These are phyloP conservation scores for Papiliotrema fonsecae DNA, from an alignment of 1,284 basidiomycete genomes.

Conservation along the genomic window DNA sequence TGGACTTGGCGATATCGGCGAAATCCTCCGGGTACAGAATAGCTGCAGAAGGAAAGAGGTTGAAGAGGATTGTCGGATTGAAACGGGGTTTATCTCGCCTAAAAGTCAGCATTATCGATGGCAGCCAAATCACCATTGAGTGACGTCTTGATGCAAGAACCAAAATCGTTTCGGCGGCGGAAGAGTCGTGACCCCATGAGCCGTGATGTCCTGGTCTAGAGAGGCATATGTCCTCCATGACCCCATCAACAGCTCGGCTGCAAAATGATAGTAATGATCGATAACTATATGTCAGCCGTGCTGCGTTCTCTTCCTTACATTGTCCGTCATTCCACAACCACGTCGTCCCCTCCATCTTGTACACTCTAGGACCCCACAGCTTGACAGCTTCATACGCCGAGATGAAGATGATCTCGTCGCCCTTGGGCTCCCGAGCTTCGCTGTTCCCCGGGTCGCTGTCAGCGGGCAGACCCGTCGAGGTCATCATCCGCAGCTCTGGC, in stretches of 20 bases:
- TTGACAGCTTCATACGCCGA: constrained; percentile 57
- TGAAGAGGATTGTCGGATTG: constrained; percentile 42
- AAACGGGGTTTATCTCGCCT: constrained; percentile 46
- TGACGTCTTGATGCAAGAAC: constrained; percentile 41
- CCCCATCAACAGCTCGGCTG: constrained; percentile 20
- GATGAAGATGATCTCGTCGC: constrained; percentile 54
- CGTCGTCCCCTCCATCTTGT: constrained; percentile 64
- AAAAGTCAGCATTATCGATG: neutral
- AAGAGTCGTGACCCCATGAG: constrained; percentile 33
- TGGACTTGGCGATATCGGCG: constrained; percentile 52
- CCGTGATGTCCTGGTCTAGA: constrained; percentile 36
- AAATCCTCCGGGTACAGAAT: constrained; percentile 66
- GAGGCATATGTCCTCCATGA: constrained; percentile 47
- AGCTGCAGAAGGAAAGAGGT: constrained; percentile 48
- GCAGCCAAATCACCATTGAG: constrained; percentile 31
- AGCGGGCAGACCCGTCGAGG: constrained; percentile 61
- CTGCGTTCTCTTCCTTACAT: constrained; percentile 28
- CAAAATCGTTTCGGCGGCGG: constrained; percentile 39
- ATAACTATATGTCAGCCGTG: constrained; percentile 51
- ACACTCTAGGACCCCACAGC: constrained; percentile 62
- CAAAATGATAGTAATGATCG: constrained; percentile 46
- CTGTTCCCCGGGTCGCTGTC: constrained; percentile 61
- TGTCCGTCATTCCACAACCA: constrained; percentile 48
- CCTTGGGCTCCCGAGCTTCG: constrained; percentile 60
- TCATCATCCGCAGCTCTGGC: constrained; percentile 63